These are phyloP conservation scores for Pythium brassicae DNA, from an alignment of 352 stramenopile genomes.

Conservation along the genomic window DNA sequence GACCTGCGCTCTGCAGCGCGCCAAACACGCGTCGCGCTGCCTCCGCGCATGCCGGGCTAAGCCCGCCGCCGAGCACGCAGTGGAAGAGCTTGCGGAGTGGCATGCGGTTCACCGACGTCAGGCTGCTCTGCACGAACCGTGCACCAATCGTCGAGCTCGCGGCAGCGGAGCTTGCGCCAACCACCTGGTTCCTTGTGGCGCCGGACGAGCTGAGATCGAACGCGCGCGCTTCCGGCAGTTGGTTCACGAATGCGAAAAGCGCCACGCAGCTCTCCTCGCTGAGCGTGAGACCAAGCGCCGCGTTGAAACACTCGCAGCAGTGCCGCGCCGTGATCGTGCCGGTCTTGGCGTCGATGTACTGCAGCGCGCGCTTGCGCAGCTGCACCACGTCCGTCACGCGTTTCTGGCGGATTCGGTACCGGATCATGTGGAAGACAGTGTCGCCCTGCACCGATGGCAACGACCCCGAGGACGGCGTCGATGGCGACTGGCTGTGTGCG, in stretches of 20 bases:
- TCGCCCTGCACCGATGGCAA: slow-evolving; percentile 23
- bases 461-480: not conserved
- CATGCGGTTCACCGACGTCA: slow-evolving; percentile 20
- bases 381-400: slow-evolving; percentile 41
- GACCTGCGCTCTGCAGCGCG: slow-evolving; percentile 35
- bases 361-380: slow-evolving; percentile 35
- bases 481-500: not conserved
- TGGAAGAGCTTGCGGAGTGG: slow-evolving; percentile 34
- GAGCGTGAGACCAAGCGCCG: slow-evolving; percentile 32
- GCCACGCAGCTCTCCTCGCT: slow-evolving; percentile 39
- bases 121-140: slow-evolving; percentile 34
- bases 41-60: slow-evolving; percentile 32
- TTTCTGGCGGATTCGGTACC: slow-evolving; percentile 39
- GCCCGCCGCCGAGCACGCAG: slow-evolving; percentile 31
- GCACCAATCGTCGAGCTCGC: slow-evolving; percentile 19
- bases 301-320: slow-evolving; percentile 35
- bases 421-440: slow-evolving; percentile 35
- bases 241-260: slow-evolving; percentile 43
- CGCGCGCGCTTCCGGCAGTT: slow-evolving; percentile 16
- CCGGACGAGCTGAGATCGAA: slow-evolving; percentile 5
- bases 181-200: not conserved
- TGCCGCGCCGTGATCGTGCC: slow-evolving; percentile 35
- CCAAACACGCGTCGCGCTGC: slow-evolving; percentile 36
- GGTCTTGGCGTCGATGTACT: slow-evolving; percentile 56
- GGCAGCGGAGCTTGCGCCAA: not conserved